Conservation (phyloP, 208 protist species). For the Leptomonas seymouri region DNA sequence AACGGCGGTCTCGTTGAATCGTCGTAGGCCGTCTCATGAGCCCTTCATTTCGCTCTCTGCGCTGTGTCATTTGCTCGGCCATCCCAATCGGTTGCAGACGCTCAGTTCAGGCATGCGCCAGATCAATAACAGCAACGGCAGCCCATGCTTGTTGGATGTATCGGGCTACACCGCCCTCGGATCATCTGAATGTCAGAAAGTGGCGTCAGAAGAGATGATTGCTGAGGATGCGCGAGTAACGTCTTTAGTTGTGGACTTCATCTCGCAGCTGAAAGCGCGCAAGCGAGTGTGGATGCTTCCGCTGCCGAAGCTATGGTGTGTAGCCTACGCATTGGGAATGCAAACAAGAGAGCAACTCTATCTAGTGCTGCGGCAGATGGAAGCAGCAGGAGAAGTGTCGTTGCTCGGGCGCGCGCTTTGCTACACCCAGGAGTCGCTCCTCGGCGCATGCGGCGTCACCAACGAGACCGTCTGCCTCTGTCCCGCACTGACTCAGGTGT, state of each 20-base stretch:
- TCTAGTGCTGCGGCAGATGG: conserved; percentile 26
- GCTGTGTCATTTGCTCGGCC: conserved; percentile 6
- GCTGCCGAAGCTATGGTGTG: conserved; percentile 20
- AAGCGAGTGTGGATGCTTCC: conserved; percentile 23
- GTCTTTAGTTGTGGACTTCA: conserved; percentile 17
- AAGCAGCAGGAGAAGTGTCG: conserved; percentile 21
- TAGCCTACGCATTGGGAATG: conserved; percentile 25
- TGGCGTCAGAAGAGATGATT: not conserved
- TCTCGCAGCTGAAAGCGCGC: conserved; percentile 25
- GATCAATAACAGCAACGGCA: not conserved
- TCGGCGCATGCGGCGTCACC: not conserved
- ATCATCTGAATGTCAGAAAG: not conserved
- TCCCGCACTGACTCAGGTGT: conserved; percentile 18
- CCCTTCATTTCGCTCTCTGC: not conserved
- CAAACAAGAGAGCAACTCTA: conserved; percentile 25
- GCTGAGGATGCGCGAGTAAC: conserved; percentile 7
- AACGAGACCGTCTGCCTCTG: conserved; percentile 27
- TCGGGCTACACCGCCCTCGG: not conserved
- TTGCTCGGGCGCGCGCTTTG: conserved; percentile 15
- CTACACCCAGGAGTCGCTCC: conserved; percentile 9
- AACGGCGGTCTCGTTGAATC: not conserved
- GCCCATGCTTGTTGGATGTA: conserved; percentile 13
- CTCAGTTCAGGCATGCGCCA: conserved; percentile 8
- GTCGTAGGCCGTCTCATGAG: not conserved
- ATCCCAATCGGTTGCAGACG: conserved; percentile 9